These are phyloP conservation scores for Fusarium austroafricanum DNA, from an alignment of 2,329 filamentous ascomycete species.

Conservation along the genomic window DNA sequence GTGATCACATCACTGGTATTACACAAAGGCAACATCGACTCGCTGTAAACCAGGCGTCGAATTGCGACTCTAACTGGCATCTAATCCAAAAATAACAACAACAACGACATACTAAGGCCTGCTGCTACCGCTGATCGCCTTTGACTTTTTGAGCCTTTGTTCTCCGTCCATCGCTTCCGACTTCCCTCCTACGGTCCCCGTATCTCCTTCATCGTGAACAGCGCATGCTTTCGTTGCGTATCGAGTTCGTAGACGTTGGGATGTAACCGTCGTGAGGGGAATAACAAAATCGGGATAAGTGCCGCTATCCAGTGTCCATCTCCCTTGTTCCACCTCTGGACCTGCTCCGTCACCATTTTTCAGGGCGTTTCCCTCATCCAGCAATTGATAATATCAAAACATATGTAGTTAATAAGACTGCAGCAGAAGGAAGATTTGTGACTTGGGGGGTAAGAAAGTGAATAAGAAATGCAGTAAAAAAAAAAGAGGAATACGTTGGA, in stretches of 20 bases:
- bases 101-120: not conserved
- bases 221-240: slow-evolving; percentile 5
- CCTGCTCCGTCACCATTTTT: not conserved
- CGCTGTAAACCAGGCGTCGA: slow-evolving; percentile 37
- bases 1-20: slow-evolving; percentile 18
- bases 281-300: slow-evolving; percentile 16
- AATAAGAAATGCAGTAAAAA: slow-evolving; percentile 1
- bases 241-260: not conserved
- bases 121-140: slow-evolving; percentile 26
- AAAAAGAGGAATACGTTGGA: slow-evolving; percentile 23
- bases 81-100: slow-evolving; percentile 36
- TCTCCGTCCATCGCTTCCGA: not conserved
- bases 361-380: slow-evolving; percentile 10
- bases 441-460: slow-evolving; percentile 6
- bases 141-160: not conserved
- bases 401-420: slow-evolving; percentile 26
- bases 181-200: not conserved
- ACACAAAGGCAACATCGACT: slow-evolving; percentile 28
- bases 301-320: not conserved
- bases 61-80: slow-evolving; percentile 46
- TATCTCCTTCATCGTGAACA: not conserved
- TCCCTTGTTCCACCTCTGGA: not conserved
- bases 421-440: slow-evolving; percentile 11
- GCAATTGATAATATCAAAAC: slow-evolving; percentile 10
- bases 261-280: slow-evolving; percentile 6